Percentiles rank a stretch among this genome's conserved stretches.
Conservation (phyloP, 345 rosid genomes). For the Erysimum cheiranthoides region DNA sequence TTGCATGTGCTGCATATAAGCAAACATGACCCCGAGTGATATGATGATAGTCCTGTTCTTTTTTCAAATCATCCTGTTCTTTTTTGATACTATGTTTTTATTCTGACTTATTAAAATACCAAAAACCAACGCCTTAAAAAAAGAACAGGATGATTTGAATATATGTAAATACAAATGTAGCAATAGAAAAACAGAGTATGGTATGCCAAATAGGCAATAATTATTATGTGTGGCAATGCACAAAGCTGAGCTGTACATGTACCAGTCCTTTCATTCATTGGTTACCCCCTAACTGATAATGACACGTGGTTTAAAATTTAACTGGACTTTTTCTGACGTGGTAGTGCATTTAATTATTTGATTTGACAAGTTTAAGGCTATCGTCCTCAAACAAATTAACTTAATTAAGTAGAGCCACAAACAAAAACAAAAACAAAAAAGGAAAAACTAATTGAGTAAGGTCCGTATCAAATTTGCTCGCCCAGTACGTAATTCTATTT, state of each 20-base stretch:
- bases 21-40: neutral
- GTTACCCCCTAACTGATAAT: conserved; percentile 10
- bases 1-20: neutral
- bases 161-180: neutral
- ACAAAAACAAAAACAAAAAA: neutral
- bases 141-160: neutral
- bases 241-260: conserved; percentile 39
- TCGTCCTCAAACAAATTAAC: conserved; percentile 13
- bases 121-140: neutral
- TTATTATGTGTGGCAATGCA: conserved; percentile 32
- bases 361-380: conserved; percentile 20
- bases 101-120: neutral
- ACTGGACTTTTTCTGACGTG: conserved; percentile 17
- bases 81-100: neutral
- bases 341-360: conserved; percentile 20
- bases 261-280: conserved; percentile 38
- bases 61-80: too few species aligned
- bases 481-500: conserved; percentile 15
- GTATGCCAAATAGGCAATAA: conserved; percentile 30
- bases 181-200: conserved; percentile 16
- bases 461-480: conserved; percentile 28
- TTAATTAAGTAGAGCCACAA: conserved; percentile 16
- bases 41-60: too few species aligned
- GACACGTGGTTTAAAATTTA: conserved; percentile 7
- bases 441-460: too few species aligned